Conservation (phyloP, 768 basidiomycete species). For the Collybia mongolica region DNA sequence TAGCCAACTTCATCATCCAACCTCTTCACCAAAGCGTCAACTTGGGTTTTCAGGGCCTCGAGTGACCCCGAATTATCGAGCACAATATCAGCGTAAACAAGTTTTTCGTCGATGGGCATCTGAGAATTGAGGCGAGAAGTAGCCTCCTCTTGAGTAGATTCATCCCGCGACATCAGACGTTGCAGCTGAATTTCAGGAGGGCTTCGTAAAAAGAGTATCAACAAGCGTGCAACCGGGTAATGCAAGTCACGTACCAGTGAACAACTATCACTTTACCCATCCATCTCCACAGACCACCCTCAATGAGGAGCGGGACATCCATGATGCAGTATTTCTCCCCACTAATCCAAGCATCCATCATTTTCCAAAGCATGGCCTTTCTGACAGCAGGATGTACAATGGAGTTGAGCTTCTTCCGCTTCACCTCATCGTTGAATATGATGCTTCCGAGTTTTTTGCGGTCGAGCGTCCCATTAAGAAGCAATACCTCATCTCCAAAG, state of each 20-base stretch:
- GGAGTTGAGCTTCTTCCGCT: slow-evolving; percentile 71
- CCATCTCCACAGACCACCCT: slow-evolving; percentile 81
- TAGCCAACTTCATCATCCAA: slow-evolving; percentile 50
- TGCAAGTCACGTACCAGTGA: slow-evolving; percentile 65
- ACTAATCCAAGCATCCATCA: slow-evolving; percentile 69
- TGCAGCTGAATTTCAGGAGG: slow-evolving; percentile 82
- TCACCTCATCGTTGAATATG: slow-evolving; percentile 75
- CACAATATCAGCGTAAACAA: slow-evolving; percentile 81
- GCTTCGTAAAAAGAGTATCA: slow-evolving; percentile 33
- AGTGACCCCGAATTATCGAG: slow-evolving; percentile 86
- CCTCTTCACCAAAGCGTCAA: slow-evolving; percentile 45
- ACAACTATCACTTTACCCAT: slow-evolving; percentile 86
- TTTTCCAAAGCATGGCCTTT: slow-evolving; percentile 67
- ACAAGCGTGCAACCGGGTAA: not conserved
- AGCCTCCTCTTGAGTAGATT: slow-evolving; percentile 65
- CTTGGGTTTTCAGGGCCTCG: slow-evolving; percentile 58
- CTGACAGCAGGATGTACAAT: slow-evolving; percentile 94
- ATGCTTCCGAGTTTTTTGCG: slow-evolving; percentile 80
- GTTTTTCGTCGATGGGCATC: slow-evolving; percentile 74
- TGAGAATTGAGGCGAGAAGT: slow-evolving; percentile 76
- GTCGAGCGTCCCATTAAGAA: slow-evolving; percentile 71
- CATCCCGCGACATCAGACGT: slow-evolving; percentile 77
- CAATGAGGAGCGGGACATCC: slow-evolving; percentile 92
- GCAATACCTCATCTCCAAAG: slow-evolving; percentile 74
- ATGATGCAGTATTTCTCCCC: slow-evolving; percentile 81